Conservation (phyloP, 2,329 filamentous ascomycete species). For the Fonsecaea multimorphosa region DNA sequence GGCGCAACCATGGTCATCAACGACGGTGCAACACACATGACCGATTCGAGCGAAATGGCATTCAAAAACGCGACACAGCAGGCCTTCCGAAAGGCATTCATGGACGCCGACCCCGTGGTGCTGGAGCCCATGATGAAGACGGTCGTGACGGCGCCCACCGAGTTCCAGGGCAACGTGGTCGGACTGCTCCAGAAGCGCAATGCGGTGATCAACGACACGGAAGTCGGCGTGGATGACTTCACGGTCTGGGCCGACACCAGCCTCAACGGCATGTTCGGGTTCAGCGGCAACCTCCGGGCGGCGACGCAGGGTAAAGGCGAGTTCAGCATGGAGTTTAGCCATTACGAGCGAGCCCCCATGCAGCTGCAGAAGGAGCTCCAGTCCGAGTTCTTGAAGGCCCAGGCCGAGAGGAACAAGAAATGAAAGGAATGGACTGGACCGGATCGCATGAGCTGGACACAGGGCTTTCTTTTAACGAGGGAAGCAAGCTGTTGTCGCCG, state of each 20-base stretch:
- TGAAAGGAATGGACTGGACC: slow-evolving; percentile 42
- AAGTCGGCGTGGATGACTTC: slow-evolving; percentile 92
- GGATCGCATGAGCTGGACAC: neutral
- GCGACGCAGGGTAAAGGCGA: slow-evolving; percentile 98
- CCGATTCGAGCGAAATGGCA: slow-evolving; percentile 94
- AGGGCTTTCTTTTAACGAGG: no score
- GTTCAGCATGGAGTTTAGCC: slow-evolving; percentile 98
- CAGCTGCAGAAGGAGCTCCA: slow-evolving; percentile 84
- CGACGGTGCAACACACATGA: slow-evolving; percentile 96
- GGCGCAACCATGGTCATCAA: slow-evolving; percentile 90
- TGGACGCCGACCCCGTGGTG: slow-evolving; percentile 77
- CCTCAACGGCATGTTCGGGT: slow-evolving; percentile 97
- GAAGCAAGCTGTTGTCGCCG: neutral
- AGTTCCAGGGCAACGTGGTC: slow-evolving; percentile 97
- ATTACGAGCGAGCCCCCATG: slow-evolving; percentile 84
- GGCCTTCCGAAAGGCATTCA: slow-evolving; percentile 94
- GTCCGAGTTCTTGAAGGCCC: slow-evolving; percentile 70
- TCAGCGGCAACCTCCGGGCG: slow-evolving; percentile 86
- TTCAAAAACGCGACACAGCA: slow-evolving; percentile 95
- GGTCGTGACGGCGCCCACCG: slow-evolving; percentile 89
- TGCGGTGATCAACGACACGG: slow-evolving; percentile 92
- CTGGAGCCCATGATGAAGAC: slow-evolving; percentile 99
- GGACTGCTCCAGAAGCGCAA: slow-evolving; percentile 96
- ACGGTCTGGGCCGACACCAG: slow-evolving; percentile 90
- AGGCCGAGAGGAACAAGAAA: slow-evolving; percentile 69